These are phyloP conservation scores for Acrocalymma vagum DNA, from an alignment of 2,329 filamentous ascomycete genomes.

Conservation along the genomic window DNA sequence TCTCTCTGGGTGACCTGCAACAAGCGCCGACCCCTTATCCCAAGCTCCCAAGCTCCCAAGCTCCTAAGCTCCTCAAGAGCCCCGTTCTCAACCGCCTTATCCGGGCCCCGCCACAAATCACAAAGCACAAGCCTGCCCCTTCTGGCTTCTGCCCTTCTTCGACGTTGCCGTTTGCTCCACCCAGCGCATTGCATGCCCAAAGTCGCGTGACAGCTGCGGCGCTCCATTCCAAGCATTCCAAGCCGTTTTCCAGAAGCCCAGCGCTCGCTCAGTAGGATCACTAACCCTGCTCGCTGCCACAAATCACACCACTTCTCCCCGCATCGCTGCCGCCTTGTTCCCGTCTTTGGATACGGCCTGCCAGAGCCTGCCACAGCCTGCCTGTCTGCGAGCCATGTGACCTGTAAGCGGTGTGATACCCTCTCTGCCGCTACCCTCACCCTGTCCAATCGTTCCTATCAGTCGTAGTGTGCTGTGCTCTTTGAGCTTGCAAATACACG, in stretches of 20 bases:
- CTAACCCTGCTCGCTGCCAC: conserved; percentile 33
- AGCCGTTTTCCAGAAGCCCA: conserved; percentile 38
- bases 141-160: conserved; percentile 3
- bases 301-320: conserved; percentile 34
- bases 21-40: too few relatives aligned
- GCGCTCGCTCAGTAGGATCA: conserved; percentile 22
- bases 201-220: conserved; percentile 36
- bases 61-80: too few relatives aligned
- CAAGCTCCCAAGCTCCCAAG: too few relatives aligned
- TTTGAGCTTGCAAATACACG: conserved; percentile 13
- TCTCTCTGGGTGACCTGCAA: too few relatives aligned
- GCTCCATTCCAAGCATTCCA: conserved; percentile 19
- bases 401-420: conserved; percentile 44
- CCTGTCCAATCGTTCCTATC: conserved; percentile 26
- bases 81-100: conserved; percentile 17
- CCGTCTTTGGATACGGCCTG: too few relatives aligned
- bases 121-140: neutral
- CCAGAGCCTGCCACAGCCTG: conserved; percentile 10
- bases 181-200: conserved; percentile 21
- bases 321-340: conserved; percentile 24
- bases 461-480: conserved; percentile 8
- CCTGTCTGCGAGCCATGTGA: conserved; percentile 35
- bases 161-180: conserved; percentile 9
- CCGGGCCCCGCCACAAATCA: conserved; percentile 16
- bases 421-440: conserved; percentile 8